phyloP scores from a whole-genome alignment of 306 rosid genomes.

The Fragaria iinumae region DNA sequence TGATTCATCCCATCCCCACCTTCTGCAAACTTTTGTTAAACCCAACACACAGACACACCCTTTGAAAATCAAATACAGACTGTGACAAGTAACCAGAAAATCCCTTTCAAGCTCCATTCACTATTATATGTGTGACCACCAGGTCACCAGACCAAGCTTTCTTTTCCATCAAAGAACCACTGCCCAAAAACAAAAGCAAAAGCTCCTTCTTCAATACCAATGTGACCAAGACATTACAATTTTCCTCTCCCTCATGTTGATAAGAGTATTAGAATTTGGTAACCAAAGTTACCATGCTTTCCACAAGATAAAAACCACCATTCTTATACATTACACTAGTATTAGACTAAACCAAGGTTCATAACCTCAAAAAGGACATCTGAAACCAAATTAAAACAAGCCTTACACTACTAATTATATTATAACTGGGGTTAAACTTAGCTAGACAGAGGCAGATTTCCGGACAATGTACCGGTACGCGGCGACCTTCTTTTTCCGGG shows the following conservation, averaged over 20 bases:
- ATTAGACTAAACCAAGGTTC: slow-evolving; percentile 34
- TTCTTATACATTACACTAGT: slow-evolving; percentile 39
- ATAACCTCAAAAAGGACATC: slow-evolving; percentile 18
- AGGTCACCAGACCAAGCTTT: not conserved
- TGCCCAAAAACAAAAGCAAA: slow-evolving; percentile 24
- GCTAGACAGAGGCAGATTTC: slow-evolving; percentile 39
- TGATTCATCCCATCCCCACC: slow-evolving; percentile 4
- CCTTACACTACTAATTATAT: slow-evolving; percentile 9
- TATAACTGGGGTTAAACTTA: not conserved
- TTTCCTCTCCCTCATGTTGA: slow-evolving; percentile 6
- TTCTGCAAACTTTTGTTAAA: slow-evolving; percentile 3
- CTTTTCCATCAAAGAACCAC: not conserved
- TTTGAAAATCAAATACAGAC: slow-evolving; percentile 8
- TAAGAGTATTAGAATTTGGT: slow-evolving; percentile 19
- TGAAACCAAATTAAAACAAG: slow-evolving; percentile 16
- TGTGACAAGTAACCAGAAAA: not conserved
- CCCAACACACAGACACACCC: not conserved
- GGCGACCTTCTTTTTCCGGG: slow-evolving; percentile 75
- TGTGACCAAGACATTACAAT: not conserved
- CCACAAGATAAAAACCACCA: slow-evolving; percentile 25
- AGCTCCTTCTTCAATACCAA: not conserved
- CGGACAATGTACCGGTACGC: slow-evolving; percentile 82
- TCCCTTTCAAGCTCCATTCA: slow-evolving; percentile 7
- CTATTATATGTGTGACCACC: not conserved
- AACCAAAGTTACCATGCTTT: slow-evolving; percentile 40